phyloP scores from a whole-genome alignment of 2,329 filamentous ascomycete genomes.

The Fusarium ramigenum region DNA sequence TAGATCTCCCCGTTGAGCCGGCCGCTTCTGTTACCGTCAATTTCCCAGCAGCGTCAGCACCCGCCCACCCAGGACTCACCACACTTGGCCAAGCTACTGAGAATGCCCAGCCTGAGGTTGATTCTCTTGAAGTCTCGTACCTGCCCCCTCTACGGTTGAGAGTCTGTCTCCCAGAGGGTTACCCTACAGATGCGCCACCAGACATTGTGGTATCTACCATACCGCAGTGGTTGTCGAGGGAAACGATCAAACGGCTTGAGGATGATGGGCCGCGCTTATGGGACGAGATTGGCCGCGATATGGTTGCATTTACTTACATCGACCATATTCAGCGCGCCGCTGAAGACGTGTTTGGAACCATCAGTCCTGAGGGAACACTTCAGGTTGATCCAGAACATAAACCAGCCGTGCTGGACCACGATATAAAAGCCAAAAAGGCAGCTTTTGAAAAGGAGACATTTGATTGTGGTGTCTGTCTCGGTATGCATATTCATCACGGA shows the following conservation, averaged over 20 bases:
- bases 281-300: slow-evolving; percentile 69
- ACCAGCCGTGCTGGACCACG: slow-evolving; percentile 79
- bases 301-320: slow-evolving; percentile 70
- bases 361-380: slow-evolving; percentile 58
- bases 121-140: slow-evolving; percentile 63
- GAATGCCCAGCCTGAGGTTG: slow-evolving; percentile 40
- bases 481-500: slow-evolving; percentile 49
- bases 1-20: slow-evolving; percentile 68
- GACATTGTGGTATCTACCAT: slow-evolving; percentile 60
- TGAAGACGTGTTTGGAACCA: slow-evolving; percentile 69
- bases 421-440: slow-evolving; percentile 76
- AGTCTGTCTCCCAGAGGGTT: slow-evolving; percentile 65
- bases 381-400: slow-evolving; percentile 67
- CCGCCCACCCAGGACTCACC: slow-evolving; percentile 23
- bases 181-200: slow-evolving; percentile 65
- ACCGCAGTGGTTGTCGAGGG: slow-evolving; percentile 65
- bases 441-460: slow-evolving; percentile 87
- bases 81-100: slow-evolving; percentile 13
- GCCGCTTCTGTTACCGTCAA: slow-evolving; percentile 63
- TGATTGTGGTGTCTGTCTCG: slow-evolving; percentile 85
- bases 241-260: slow-evolving; percentile 60
- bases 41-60: slow-evolving; percentile 59
- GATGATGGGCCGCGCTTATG: slow-evolving; percentile 63
- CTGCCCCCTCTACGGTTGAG: slow-evolving; percentile 66
- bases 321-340: slow-evolving; percentile 69